Conservation (phyloP, 805 yeast genomes). For the Zygosaccharomyces kombuchaensis region DNA sequence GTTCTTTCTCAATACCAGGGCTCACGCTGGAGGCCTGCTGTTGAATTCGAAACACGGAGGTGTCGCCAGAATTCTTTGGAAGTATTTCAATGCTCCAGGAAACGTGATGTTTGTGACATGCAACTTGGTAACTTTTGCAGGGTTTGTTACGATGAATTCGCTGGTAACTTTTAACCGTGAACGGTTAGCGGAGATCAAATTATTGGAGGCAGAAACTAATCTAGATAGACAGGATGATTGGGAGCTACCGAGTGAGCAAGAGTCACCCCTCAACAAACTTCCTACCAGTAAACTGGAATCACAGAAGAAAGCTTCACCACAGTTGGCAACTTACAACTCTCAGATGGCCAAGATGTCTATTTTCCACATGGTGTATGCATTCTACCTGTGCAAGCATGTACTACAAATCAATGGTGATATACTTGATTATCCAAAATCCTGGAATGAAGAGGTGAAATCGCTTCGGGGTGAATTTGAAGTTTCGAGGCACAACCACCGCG, state of each 20-base stretch:
- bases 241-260: not conserved
- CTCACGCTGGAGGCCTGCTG: conserved; percentile 11
- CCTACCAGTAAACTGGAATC: conserved; percentile 5
- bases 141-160: conserved; percentile 34
- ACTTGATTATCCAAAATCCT: conserved; percentile 5
- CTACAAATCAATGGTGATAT: not conserved
- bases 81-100: conserved; percentile 39
- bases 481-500: not conserved
- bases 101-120: conserved; percentile 38
- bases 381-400: conserved; percentile 21
- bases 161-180: conserved; percentile 20
- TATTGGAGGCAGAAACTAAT: conserved; percentile 7
- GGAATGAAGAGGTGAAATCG: conserved; percentile 16
- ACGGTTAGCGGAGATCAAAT: conserved; percentile 9
- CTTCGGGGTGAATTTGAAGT: conserved; percentile 2
- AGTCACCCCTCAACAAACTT: conserved; percentile 9
- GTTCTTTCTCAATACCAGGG: conserved; percentile 5
- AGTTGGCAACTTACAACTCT: conserved; percentile 13
- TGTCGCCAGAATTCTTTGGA: conserved; percentile 29
- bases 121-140: conserved; percentile 35
- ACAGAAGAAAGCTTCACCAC: conserved; percentile 4
- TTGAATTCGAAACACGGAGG: conserved; percentile 9
- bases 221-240: not conserved
- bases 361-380: conserved; percentile 30
- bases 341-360: conserved; percentile 26